Conservation (phyloP, 371 early-diverging fungal species). For the Enterospora canceri region DNA sequence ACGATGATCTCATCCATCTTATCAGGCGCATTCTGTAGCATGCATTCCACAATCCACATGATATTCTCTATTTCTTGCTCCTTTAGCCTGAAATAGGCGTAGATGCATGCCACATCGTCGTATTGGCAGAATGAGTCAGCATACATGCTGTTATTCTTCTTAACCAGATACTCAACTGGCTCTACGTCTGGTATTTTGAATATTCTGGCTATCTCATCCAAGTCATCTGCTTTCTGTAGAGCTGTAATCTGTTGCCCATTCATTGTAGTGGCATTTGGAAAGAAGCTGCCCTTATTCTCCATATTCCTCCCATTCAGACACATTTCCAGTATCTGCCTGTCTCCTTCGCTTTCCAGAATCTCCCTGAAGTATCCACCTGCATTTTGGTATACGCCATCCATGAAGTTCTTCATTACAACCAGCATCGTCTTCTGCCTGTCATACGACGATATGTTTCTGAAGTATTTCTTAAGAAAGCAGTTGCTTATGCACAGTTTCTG, state of each 20-base stretch:
- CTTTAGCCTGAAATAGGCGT: constrained; percentile 81
- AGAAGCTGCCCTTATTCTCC: constrained; percentile 33
- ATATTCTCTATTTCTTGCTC: constrained; percentile 96
- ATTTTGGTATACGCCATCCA: neutral
- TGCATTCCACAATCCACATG: constrained; percentile 96
- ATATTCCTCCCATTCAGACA: constrained; percentile 25
- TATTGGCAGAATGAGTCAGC: constrained; percentile 42
- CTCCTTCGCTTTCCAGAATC: constrained; percentile 47
- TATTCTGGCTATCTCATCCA: constrained; percentile 44
- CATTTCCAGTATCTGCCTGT: constrained; percentile 50
- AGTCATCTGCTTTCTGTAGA: constrained; percentile 17
- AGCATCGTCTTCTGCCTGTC: constrained; percentile 21
- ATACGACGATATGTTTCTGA: constrained; percentile 21
- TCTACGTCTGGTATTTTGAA: constrained; percentile 20
- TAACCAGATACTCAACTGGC: constrained; percentile 12
- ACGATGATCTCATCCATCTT: constrained; percentile 28
- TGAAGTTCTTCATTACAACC: constrained; percentile 12
- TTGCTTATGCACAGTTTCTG: constrained; percentile 50
- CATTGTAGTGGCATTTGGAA: constrained; percentile 30
- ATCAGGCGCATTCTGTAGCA: constrained; percentile 83
- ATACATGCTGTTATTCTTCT: constrained; percentile 36
- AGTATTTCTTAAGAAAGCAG: constrained; percentile 46
- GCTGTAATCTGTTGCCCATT: constrained; percentile 5
- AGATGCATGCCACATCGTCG: constrained; percentile 57
- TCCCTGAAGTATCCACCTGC: constrained; percentile 26